phyloP scores from a whole-genome alignment of 2,329 filamentous ascomycete species.

The Ophiosphaerella korrae region DNA sequence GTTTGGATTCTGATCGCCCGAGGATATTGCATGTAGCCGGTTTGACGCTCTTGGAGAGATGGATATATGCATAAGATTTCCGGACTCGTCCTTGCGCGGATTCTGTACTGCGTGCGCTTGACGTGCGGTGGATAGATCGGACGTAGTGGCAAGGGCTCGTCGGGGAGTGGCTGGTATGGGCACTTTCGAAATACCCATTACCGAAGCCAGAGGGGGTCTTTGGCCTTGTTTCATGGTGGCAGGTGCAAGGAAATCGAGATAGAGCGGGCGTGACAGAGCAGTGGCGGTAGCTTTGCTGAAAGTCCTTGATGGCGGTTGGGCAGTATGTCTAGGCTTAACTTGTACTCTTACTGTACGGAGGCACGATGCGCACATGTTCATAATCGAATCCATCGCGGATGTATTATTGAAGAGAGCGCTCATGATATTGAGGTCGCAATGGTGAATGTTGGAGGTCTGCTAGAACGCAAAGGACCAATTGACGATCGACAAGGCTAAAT shows the following conservation, averaged over 20 bases:
- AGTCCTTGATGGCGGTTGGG: constrained; percentile 14
- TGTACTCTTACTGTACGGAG: constrained; percentile 24
- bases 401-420: constrained; percentile 3
- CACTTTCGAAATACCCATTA: background rate
- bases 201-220: background rate
- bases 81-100: constrained; percentile 78
- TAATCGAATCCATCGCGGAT: constrained; percentile 30
- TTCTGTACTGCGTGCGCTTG: constrained; percentile 60
- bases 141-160: constrained; percentile 42
- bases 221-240: constrained; percentile 6
- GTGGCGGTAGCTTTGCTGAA: constrained; percentile 24
- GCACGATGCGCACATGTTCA: constrained; percentile 39
- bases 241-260: constrained; percentile 42
- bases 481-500: no score
- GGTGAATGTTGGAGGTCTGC: no score
- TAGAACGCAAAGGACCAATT: no score
- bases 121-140: constrained; percentile 27
- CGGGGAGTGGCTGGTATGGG: constrained; percentile 40
- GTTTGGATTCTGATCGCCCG: constrained; percentile 67
- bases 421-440: constrained; percentile 19
- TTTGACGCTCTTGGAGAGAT: constrained; percentile 77
- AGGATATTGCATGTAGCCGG: constrained; percentile 71
- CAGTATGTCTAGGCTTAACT: background rate
- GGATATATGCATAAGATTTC: constrained; percentile 79
- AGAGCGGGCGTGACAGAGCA: constrained; percentile 30